Conservation (phyloP, 1,284 basidiomycete genomes). For the Fomes fomentarius region DNA sequence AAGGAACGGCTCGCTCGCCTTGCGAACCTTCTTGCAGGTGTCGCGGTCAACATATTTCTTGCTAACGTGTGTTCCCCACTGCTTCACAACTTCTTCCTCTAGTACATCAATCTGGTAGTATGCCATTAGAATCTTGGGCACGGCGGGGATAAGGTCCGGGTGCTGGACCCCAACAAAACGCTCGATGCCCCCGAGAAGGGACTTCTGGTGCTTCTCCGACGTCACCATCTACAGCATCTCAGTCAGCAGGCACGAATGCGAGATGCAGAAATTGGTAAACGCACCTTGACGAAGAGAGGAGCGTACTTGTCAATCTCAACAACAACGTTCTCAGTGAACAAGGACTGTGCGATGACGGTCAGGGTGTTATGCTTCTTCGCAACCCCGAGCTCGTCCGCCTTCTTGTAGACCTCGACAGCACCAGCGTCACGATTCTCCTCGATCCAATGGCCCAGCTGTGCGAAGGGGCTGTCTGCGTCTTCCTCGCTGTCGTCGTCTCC, state of each 20-base stretch:
- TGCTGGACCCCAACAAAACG: slow-evolving; percentile 76
- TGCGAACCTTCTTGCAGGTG: slow-evolving; percentile 92
- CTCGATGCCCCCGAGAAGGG: slow-evolving; percentile 89
- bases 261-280: slow-evolving; percentile 22
- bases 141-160: slow-evolving; percentile 64
- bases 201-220: slow-evolving; percentile 95
- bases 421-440: slow-evolving; percentile 67
- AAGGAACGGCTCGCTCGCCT: slow-evolving; percentile 94
- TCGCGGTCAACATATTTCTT: slow-evolving; percentile 99
- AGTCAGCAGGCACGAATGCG: slow-evolving; percentile 8
- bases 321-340: slow-evolving; percentile 83
- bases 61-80: slow-evolving; percentile 97
- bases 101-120: slow-evolving; percentile 94
- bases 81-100: slow-evolving; percentile 88
- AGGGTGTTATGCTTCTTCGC: slow-evolving; percentile 96
- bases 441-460: slow-evolving; percentile 86
- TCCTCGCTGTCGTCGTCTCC: slow-evolving; percentile 91
- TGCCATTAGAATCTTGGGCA: slow-evolving; percentile 94
- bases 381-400: slow-evolving; percentile 91
- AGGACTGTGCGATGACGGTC: slow-evolving; percentile 83
- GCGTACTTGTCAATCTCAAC: slow-evolving; percentile 77
- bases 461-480: slow-evolving; percentile 85
- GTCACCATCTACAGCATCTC: slow-evolving; percentile 58
- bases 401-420: slow-evolving; percentile 46
- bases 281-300: slow-evolving; percentile 82